Evolutionary conservation across 495 filamentous ascomycete genomes (phyloP).

Genomic region (Penicillium paradoxum): DNA sequence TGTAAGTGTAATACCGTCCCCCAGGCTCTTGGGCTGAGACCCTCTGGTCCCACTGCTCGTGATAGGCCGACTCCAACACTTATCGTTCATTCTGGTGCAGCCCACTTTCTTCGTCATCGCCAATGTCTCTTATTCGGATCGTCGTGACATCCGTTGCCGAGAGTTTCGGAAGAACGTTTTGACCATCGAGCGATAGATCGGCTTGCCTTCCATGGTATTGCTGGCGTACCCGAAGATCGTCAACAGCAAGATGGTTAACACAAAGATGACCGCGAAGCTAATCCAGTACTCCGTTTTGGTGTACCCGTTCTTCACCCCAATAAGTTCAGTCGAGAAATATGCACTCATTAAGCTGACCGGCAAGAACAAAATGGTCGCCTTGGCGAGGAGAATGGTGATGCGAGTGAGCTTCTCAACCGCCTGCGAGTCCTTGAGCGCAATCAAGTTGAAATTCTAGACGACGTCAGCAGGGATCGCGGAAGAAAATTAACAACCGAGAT

Average conservation of each 20-base stretch:
- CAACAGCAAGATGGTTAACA: constrained; percentile 56
- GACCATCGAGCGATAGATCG: constrained; percentile 44
- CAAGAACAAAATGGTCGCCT: constrained; percentile 78
- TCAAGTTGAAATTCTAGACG: constrained; percentile 77
- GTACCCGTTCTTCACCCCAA: constrained; percentile 54
- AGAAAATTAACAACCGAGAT: background rate
- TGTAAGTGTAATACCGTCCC: constrained; percentile 20
- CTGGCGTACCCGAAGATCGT: constrained; percentile 42
- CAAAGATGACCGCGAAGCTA: constrained; percentile 63
- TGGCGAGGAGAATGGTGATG: constrained; percentile 76
- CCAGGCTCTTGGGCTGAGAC: constrained; percentile 3
- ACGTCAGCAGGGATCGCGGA: constrained; percentile 12
- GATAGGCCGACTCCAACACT: constrained; percentile 17
- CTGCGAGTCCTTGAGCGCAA: constrained; percentile 75
- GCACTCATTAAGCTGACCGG: constrained; percentile 78
- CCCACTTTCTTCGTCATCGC: constrained; percentile 3
- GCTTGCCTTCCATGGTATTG: constrained; percentile 47
- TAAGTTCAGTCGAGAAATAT: constrained; percentile 75
- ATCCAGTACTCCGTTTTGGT: constrained; percentile 65
- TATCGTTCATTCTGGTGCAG: constrained; percentile 8
- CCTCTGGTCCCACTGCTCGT: background rate
- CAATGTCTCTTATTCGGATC: background rate
- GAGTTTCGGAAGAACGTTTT: constrained; percentile 37
- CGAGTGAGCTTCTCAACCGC: constrained; percentile 73
- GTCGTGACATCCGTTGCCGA: constrained; percentile 15